Percentiles rank a stretch among this genome's conserved stretches.
Evolutionary conservation across 768 basidiomycete genomes (phyloP).

Genomic region (Pleurotus platypus): DNA sequence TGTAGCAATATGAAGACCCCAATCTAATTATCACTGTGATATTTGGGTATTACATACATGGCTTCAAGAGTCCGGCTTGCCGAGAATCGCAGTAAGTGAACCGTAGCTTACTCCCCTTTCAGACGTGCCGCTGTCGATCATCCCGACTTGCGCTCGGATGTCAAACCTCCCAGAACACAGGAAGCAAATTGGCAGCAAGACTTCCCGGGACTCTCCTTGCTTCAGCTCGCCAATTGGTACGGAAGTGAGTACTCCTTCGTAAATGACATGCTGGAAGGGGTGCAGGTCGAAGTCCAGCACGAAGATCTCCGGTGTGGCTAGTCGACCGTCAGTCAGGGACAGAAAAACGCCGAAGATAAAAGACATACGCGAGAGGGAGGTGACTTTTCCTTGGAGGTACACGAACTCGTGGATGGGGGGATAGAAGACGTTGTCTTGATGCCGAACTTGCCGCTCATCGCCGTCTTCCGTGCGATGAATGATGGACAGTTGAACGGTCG

Average conservation of each 20-base stretch:
- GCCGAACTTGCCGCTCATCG: slow-evolving; percentile 13
- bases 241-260: slow-evolving; percentile 63
- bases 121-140: neutral
- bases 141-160: slow-evolving; percentile 40
- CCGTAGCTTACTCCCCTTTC: neutral
- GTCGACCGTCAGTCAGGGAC: slow-evolving; percentile 1
- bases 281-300: slow-evolving; percentile 50
- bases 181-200: slow-evolving; percentile 67
- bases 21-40: too few relatives aligned
- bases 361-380: slow-evolving; percentile 65
- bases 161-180: slow-evolving; percentile 67
- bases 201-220: slow-evolving; percentile 44
- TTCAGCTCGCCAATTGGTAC: slow-evolving; percentile 63
- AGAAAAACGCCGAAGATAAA: neutral
- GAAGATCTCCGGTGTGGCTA: slow-evolving; percentile 52
- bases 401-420: slow-evolving; percentile 62
- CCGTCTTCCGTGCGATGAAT: slow-evolving; percentile 21
- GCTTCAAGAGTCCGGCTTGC: neutral
- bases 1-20: too few relatives aligned
- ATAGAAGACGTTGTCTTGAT: slow-evolving; percentile 39
- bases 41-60: neutral
- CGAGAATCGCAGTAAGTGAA: neutral
- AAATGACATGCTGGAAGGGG: slow-evolving; percentile 62
- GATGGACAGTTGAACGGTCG: slow-evolving; percentile 56
- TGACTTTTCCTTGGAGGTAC: slow-evolving; percentile 51